Evolutionary conservation across 495 filamentous ascomycete genomes (phyloP).

Genomic region (Symbiotaphrina buchneri): DNA sequence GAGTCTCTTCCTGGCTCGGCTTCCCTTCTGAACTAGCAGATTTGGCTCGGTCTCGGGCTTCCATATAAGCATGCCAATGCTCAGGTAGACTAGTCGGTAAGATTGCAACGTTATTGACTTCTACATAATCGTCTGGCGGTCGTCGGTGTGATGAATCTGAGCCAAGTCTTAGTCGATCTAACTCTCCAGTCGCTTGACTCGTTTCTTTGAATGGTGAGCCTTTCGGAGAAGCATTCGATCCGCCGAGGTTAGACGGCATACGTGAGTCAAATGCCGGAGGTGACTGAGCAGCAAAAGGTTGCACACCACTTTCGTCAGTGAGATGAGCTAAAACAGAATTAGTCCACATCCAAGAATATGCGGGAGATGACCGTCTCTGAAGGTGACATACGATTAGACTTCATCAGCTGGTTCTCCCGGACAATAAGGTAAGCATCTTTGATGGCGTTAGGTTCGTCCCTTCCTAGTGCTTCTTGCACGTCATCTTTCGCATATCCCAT

Average conservation of each 20-base stretch:
- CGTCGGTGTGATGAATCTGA: neutral
- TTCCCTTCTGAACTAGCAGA: constrained; percentile 18
- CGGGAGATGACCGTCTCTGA: neutral
- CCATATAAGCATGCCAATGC: constrained; percentile 79
- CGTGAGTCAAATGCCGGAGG: constrained; percentile 22
- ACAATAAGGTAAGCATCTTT: constrained; percentile 98
- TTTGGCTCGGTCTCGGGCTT: too few relatives aligned
- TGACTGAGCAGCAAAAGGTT: constrained; percentile 25
- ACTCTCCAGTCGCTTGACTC: too few relatives aligned
- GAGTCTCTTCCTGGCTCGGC: constrained; percentile 8
- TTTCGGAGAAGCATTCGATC: neutral
- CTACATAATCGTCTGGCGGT: neutral
- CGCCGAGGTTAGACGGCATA: constrained; percentile 8
- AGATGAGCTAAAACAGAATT: constrained; percentile 16
- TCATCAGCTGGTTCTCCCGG: constrained; percentile 94
- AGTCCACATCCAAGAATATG: neutral
- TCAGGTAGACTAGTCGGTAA: constrained; percentile 74
- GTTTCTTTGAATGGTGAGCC: too few relatives aligned
- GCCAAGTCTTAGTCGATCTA: too few relatives aligned
- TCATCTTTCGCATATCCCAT: constrained; percentile 95
- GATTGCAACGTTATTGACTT: constrained; percentile 56
- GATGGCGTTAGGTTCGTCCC: constrained; percentile 86
- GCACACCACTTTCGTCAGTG: constrained; percentile 18
- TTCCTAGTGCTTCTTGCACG: constrained; percentile 78
- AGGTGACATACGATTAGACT: constrained; percentile 53